Conservation (phyloP, 2,329 filamentous ascomycete species). For the Epichloe bromicola region DNA sequence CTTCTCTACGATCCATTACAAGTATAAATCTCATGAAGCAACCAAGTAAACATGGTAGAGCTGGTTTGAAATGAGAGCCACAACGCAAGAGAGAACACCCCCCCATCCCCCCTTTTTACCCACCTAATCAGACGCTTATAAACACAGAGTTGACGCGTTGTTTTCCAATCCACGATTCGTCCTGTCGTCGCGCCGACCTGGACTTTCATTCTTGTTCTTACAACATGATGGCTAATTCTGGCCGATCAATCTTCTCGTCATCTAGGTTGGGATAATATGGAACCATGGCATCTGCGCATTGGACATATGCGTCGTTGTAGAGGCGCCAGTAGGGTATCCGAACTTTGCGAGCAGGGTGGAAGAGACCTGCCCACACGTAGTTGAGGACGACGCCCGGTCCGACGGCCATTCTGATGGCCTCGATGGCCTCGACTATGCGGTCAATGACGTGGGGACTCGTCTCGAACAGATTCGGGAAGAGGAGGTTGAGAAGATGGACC, state of each 20-base stretch:
- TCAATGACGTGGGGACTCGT: conserved; percentile 98
- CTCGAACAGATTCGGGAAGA: conserved; percentile 96
- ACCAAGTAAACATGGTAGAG: neutral
- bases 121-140: neutral
- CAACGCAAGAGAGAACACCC: neutral
- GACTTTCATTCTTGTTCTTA: conserved; percentile 28
- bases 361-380: conserved; percentile 94
- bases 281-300: conserved; percentile 85
- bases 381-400: conserved; percentile 90
- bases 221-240: conserved; percentile 73
- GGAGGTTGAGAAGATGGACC: conserved; percentile 89
- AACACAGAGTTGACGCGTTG: neutral
- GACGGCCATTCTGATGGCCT: conserved; percentile 86
- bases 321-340: conserved; percentile 89
- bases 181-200: no score
- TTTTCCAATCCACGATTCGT: no score
- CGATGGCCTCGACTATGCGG: conserved; percentile 92
- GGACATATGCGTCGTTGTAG: conserved; percentile 95
- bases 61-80: neutral
- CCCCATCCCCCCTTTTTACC: neutral
- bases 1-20: neutral
- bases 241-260: conserved; percentile 64
- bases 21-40: neutral
- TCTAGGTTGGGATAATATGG: conserved; percentile 87
- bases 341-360: conserved; percentile 93